Percentiles rank a stretch among this genome's conserved stretches.
These are phyloP conservation scores for Debaryomyces sp. DNA, from an alignment of 1,139 yeast genomes.

Conservation along the genomic window DNA sequence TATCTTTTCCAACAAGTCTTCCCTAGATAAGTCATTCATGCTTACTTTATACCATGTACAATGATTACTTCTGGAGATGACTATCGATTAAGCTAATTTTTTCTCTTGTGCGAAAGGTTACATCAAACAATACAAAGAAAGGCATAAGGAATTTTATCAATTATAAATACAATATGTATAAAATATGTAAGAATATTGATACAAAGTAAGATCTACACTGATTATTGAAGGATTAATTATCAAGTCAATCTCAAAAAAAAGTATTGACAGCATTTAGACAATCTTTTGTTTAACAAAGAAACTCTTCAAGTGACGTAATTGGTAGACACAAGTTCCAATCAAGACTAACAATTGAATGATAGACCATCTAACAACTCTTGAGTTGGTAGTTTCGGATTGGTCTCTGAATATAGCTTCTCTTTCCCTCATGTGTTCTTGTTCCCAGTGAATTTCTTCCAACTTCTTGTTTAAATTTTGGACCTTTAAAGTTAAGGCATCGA, in stretches of 20 bases:
- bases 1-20: slow-evolving; percentile 24
- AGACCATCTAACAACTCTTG: slow-evolving; percentile 51
- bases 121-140: neutral
- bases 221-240: neutral
- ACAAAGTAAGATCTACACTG: neutral
- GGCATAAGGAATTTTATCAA: neutral
- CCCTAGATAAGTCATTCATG: slow-evolving; percentile 13
- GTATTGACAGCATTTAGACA: slow-evolving; percentile 26
- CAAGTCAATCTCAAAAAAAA: neutral
- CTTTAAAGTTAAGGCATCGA: slow-evolving; percentile 43
- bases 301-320: slow-evolving; percentile 52
- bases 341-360: slow-evolving; percentile 48
- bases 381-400: slow-evolving; percentile 49
- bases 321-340: slow-evolving; percentile 52
- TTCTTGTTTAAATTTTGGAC: slow-evolving; percentile 44
- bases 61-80: neutral
- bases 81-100: neutral
- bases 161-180: neutral
- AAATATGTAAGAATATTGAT: neutral
- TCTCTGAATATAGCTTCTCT: slow-evolving; percentile 52
- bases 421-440: slow-evolving; percentile 51
- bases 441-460: slow-evolving; percentile 47
- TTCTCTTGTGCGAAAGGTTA: neutral
- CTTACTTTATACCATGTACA: neutral
- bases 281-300: slow-evolving; percentile 56